phyloP scores from a whole-genome alignment of 1,284 basidiomycete genomes.

The Ceratorhiza oryzae-sativae region DNA sequence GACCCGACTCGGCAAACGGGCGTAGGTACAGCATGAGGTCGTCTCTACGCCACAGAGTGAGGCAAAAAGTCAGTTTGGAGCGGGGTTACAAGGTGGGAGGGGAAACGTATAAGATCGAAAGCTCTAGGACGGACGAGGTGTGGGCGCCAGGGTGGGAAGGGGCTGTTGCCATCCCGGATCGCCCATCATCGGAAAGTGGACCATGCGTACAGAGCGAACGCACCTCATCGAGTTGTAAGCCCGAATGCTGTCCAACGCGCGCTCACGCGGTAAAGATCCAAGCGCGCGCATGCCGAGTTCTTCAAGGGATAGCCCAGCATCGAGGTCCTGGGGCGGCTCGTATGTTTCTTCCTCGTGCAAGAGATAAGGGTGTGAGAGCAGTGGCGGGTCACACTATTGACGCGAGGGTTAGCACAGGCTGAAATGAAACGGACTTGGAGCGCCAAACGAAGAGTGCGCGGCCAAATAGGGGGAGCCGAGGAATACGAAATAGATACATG shows the following conservation, averaged over 20 bases:
- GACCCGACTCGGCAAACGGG: constrained; percentile 78
- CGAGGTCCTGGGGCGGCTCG: constrained; percentile 81
- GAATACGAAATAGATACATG: too few relatives aligned
- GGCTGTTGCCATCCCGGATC: neutral
- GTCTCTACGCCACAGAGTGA: constrained; percentile 58
- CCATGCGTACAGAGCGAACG: too few relatives aligned
- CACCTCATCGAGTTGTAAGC: constrained; percentile 82
- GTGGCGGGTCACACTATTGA: constrained; percentile 40
- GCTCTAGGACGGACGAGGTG: too few relatives aligned
- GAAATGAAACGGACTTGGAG: constrained; percentile 53
- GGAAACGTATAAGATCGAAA: constrained; percentile 35
- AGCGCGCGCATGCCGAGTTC: constrained; percentile 80
- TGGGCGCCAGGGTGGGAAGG: constrained; percentile 11
- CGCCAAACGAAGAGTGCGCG: neutral
- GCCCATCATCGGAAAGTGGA: too few relatives aligned
- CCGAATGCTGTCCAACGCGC: constrained; percentile 77
- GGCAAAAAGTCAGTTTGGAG: neutral
- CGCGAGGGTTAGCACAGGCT: neutral
- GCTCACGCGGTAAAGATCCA: constrained; percentile 70
- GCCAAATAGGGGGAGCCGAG: too few relatives aligned
- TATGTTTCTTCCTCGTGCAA: constrained; percentile 76
- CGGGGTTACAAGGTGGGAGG: neutral
- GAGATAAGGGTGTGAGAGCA: constrained; percentile 58
- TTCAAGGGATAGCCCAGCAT: constrained; percentile 76
- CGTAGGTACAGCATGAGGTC: constrained; percentile 72